Percentiles rank a stretch among this genome's conserved stretches.
These are phyloP conservation scores for Claviceps sp. DNA, from an alignment of 2,329 filamentous ascomycete genomes.

Conservation along the genomic window DNA sequence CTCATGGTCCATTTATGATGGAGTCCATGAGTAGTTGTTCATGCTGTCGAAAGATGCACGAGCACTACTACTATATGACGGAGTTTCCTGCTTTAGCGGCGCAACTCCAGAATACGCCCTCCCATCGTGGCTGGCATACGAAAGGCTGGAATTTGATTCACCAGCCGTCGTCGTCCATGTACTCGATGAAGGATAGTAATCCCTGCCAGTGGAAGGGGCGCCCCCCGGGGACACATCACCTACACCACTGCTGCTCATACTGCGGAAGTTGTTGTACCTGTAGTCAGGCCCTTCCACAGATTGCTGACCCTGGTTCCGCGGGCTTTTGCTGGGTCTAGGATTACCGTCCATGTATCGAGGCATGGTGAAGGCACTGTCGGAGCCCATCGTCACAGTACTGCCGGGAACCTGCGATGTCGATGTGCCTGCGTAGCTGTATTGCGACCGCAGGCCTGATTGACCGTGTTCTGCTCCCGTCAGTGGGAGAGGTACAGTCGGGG, in stretches of 20 bases:
- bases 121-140: constrained; percentile 32
- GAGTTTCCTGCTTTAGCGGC: constrained; percentile 22
- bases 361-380: constrained; percentile 36
- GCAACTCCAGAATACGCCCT: constrained; percentile 13
- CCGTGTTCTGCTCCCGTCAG: constrained; percentile 35
- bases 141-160: constrained; percentile 29
- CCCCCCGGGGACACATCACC: constrained; percentile 20
- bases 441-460: constrained; percentile 33
- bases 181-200: constrained; percentile 39
- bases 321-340: constrained; percentile 42
- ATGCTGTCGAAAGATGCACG: constrained; percentile 34
- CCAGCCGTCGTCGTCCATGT: constrained; percentile 39
- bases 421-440: constrained; percentile 41
- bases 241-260: constrained; percentile 15
- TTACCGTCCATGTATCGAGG: constrained; percentile 43
- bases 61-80: constrained; percentile 26
- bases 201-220: constrained; percentile 23
- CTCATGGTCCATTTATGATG: constrained; percentile 22
- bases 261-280: constrained; percentile 35
- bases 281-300: constrained; percentile 43
- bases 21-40: constrained; percentile 46
- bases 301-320: constrained; percentile 39
- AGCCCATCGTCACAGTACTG: constrained; percentile 20
- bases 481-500: constrained; percentile 37
- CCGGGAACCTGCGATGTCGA: constrained; percentile 37